Base-by-base conservation (phyloP, 352 stramenopile genomes). In the Sclerospora graminicola region DNA sequence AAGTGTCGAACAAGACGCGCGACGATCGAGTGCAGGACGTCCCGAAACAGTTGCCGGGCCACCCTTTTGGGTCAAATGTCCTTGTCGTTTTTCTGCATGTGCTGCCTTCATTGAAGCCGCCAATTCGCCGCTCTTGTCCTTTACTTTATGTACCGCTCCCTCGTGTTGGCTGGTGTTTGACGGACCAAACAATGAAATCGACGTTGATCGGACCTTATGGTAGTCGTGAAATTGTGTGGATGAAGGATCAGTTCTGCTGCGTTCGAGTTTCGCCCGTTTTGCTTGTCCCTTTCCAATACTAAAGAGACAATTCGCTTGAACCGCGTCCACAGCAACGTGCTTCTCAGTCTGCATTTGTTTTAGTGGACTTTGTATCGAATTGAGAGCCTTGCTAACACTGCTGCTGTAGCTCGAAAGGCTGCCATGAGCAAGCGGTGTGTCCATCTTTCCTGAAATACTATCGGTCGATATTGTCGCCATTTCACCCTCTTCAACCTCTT, bases 21-120 rank as follows among this genome's bases (percentile, higher is more conserved):
- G 69, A 16, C 70, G 69, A 48, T 83, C 69, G 10, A 84, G 60
- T 7, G 23, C 44, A 18, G 51, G 62, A 1, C 66, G 53, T 27
- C 19, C 51, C 5, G 23, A 45, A 47, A 41, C 32, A 40, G 48
- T 19, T 14, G 48, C 44, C 1, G 38, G 16, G n/a, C 41, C 19
- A 13, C 8, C 26, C 32, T 41, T 49, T 14, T 74, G 57, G 2
- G 53, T 50, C 6, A 41, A 19, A 28, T 48, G 18, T 8, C 10
- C 21, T 8, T 52, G 59, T 32, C 37, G 60, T 16, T 33, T 65
- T 7, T 59, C 48, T 36, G 34, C 45, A n/a, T 54, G 45, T 1
- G 20, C 29, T 23, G 32, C 20, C 6, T 41, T 34, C 37, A 36
- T 7, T 16, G 32, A 21, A 52, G 40, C 34, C 15, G 26, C 29